Evolutionary conservation across 495 filamentous ascomycete genomes (phyloP), one percentile per base, ranked within the genome.

Genomic region (Penicillium salamii): DNA sequence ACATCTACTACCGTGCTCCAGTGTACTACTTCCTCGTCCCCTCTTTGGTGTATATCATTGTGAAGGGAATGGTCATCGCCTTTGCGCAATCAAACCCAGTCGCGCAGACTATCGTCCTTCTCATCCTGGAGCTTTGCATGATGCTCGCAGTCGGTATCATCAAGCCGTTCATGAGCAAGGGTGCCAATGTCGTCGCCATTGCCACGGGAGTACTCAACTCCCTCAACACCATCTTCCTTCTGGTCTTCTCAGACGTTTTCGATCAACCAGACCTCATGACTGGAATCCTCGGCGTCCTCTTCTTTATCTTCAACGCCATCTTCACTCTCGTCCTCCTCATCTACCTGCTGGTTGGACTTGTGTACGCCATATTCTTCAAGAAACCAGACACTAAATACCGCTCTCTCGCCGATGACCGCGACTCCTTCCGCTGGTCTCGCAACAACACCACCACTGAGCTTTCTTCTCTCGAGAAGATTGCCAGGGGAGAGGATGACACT

Each of bases 91-190:
- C 67, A 0, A 78, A 66, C 32, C 83, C 85, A 15, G 81, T 79
- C 5, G 81, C 84, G 11, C 92, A 97, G 63, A 86, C 91, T 7
- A 79, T 97, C 42, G 87, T 85, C 2, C 72, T 96, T 40, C 77
- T 97, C 33, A 69, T 98, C 40, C 82, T 96, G 50, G 93, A 98
- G 72, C 84, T 86, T 0, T 80, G 62, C 14, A 83, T 88, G 53
- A 78, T 98, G 55, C 86, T 97, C 57, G 80, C 66, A 19, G 83
- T 89, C 28, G 84, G 78, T 49, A 84, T 95, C 21, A 71, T 96
- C 61, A 81, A 88, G 41, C 93, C 93, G 1, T 98, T 88, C 82
- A 97, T 97, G 92, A 90, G 97, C 76, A 96, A 93, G 80, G 90
- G 88, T 66, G 96, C 91, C 42, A 98, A 98, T 63, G 83, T 83